Percentiles rank a stretch among this genome's conserved stretches.
Conservation (phyloP, 2,329 filamentous ascomycete species). For the Cryoendolithus antarcticus region DNA sequence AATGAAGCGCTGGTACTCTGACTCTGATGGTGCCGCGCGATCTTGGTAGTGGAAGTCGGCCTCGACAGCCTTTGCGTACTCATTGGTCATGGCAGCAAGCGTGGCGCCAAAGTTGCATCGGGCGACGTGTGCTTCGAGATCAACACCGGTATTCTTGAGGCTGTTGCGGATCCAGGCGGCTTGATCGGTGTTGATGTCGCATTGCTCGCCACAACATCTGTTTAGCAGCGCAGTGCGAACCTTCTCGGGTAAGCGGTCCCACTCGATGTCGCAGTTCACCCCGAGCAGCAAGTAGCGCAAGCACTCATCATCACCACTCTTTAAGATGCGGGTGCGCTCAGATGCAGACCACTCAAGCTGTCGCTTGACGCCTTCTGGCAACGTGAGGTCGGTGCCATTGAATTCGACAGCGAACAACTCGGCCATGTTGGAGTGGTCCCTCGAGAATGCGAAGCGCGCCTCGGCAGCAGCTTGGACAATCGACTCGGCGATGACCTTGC, state of each 20-base stretch:
- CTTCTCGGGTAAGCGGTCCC: conserved; percentile 37
- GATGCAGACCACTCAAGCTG: conserved; percentile 20
- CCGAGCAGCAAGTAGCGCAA: conserved; percentile 32
- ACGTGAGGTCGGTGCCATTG: background rate
- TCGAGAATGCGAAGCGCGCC: conserved; percentile 6
- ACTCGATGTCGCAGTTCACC: conserved; percentile 37
- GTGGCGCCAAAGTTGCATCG: conserved; percentile 38
- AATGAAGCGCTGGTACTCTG: conserved; percentile 7
- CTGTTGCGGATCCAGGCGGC: conserved; percentile 32
- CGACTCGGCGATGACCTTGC: conserved; percentile 11
- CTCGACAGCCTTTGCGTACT: conserved; percentile 6
- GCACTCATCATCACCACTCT: conserved; percentile 30
- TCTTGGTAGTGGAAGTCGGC: conserved; percentile 8
- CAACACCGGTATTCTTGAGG: conserved; percentile 16
- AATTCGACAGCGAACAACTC: conserved; percentile 6
- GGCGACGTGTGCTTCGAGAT: conserved; percentile 33
- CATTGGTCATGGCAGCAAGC: conserved; percentile 13
- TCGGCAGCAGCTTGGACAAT: conserved; percentile 7
- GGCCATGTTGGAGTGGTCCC: conserved; percentile 7
- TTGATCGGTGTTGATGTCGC: conserved; percentile 28
- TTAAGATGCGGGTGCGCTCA: conserved; percentile 22
- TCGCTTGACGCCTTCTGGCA: conserved; percentile 8
- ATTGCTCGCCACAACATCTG: conserved; percentile 25
- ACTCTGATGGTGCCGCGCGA: conserved; percentile 20
- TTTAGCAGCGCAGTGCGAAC: conserved; percentile 34